These are phyloP conservation scores for Colletotrichum australisinense DNA, from an alignment of 2,329 filamentous ascomycete genomes.

Conservation along the genomic window DNA sequence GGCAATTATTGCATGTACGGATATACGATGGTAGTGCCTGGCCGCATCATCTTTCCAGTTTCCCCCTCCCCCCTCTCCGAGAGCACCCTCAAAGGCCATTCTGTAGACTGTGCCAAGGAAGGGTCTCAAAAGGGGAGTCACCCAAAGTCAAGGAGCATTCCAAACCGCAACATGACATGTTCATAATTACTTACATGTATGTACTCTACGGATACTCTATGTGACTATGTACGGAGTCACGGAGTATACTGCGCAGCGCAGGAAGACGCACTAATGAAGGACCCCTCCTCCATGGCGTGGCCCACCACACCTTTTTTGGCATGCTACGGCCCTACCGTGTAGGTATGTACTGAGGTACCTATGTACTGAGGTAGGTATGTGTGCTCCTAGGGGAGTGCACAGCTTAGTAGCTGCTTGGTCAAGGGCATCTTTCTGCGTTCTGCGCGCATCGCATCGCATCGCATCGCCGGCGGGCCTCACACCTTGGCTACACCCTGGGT, in stretches of 20 bases:
- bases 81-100: constrained; percentile 11
- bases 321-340: background rate
- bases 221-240: too few relatives aligned
- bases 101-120: background rate
- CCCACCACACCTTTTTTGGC: constrained; percentile 24
- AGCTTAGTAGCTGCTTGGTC: constrained; percentile 9
- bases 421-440: constrained; percentile 13
- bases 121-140: background rate
- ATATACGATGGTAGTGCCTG: background rate
- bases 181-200: background rate
- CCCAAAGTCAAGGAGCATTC: constrained; percentile 8
- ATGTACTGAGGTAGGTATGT: too few relatives aligned
- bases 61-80: constrained; percentile 10
- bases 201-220: background rate
- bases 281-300: constrained; percentile 20
- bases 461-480: constrained; percentile 16
- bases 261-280: background rate
- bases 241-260: too few relatives aligned
- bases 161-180: constrained; percentile 22
- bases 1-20: background rate
- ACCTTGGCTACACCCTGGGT: background rate
- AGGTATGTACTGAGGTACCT: too few relatives aligned
- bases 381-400: constrained; percentile 11
- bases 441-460: constrained; percentile 22
- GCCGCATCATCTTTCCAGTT: background rate